These are phyloP conservation scores for Cutaneotrichosporon cavernicola DNA, from an alignment of 1,284 basidiomycete species.

Conservation along the genomic window DNA sequence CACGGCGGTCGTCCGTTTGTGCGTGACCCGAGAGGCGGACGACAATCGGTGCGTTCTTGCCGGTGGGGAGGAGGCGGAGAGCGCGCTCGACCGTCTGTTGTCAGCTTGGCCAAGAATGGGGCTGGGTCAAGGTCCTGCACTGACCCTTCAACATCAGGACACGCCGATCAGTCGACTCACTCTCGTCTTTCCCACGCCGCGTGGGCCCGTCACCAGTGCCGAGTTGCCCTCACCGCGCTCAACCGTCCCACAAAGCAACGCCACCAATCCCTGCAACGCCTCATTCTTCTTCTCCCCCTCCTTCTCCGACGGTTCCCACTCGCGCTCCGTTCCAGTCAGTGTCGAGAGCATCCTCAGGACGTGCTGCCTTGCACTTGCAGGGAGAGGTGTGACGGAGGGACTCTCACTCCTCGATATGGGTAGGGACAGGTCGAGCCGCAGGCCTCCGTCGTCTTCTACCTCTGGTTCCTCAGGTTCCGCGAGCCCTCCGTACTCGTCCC, in stretches of 20 bases:
- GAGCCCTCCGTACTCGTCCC: constrained; percentile 9
- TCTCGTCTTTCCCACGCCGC: constrained; percentile 77
- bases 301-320: constrained; percentile 35
- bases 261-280: constrained; percentile 55
- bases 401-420: background rate
- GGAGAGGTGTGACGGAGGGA: constrained; percentile 19
- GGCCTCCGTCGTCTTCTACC: constrained; percentile 7
- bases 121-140: no score
- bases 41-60: constrained; percentile 62
- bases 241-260: constrained; percentile 69
- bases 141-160: no score
- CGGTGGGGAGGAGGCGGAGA: constrained; percentile 36
- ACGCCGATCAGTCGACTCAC: constrained; percentile 55
- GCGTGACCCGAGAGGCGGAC: constrained; percentile 80
- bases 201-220: constrained; percentile 76
- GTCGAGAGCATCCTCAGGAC: constrained; percentile 35
- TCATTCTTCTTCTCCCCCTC: constrained; percentile 48
- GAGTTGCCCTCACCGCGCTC: constrained; percentile 83
- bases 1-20: constrained; percentile 78
- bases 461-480: constrained; percentile 14
- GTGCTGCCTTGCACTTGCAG: constrained; percentile 24
- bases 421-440: constrained; percentile 5
- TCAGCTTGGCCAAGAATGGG: constrained; percentile 8
- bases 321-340: constrained; percentile 30
- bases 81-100: constrained; percentile 43